Conservation (phyloP, 169 alveolate genomes). For the Eimeria acervulina region DNA sequence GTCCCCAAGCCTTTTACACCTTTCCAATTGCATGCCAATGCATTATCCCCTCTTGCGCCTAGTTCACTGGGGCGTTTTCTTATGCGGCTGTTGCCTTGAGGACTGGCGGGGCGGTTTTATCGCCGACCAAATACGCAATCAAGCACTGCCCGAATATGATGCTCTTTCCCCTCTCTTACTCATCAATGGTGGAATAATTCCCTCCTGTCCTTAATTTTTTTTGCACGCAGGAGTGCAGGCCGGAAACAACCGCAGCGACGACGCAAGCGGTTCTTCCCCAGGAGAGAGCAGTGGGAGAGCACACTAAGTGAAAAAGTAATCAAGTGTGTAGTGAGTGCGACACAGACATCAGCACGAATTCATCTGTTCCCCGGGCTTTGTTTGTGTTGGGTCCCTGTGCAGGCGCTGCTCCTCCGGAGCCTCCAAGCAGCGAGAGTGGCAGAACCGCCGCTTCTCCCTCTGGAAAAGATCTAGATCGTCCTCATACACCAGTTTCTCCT, state of each 20-base stretch:
- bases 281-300: neutral
- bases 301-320: neutral
- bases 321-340: too few species aligned
- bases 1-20: neutral
- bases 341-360: neutral
- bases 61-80: too few species aligned
- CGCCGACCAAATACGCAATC: too few species aligned
- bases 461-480: neutral
- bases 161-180: neutral
- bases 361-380: neutral
- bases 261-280: neutral
- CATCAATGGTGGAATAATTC: neutral
- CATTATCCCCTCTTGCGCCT: neutral
- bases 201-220: neutral
- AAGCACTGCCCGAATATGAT: too few species aligned
- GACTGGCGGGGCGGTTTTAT: too few species aligned
- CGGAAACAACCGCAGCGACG: neutral
- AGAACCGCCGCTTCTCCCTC: neutral
- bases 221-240: neutral
- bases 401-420: neutral
- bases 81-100: too few species aligned
- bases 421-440: neutral
- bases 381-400: neutral
- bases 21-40: too few species aligned
- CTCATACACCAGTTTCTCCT: neutral